Conservation (phyloP, 805 yeast species). For the Torulaspora franciscae region DNA sequence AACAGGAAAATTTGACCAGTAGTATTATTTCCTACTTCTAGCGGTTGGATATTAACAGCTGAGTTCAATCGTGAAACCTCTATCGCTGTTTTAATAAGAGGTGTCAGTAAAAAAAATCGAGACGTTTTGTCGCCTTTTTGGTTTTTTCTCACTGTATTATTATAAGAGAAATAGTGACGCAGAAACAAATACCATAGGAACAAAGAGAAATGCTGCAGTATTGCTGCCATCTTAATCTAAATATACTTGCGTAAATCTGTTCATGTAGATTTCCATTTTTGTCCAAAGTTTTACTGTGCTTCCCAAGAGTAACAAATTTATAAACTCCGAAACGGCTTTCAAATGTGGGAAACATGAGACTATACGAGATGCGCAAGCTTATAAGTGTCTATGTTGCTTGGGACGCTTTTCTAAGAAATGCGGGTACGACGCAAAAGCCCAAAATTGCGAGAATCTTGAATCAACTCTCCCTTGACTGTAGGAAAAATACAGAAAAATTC, state of each 20-base stretch:
- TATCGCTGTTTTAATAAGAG: conserved; percentile 2
- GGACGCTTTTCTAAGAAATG: no score
- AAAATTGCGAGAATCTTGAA: no score
- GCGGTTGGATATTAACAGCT: not conserved
- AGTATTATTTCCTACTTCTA: not conserved
- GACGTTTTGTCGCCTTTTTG: conserved; percentile 1
- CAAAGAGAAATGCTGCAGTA: not conserved
- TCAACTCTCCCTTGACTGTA: not conserved
- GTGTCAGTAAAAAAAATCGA: conserved; percentile 6
- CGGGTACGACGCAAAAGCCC: no score
- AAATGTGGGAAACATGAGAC: not conserved
- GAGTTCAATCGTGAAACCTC: not conserved
- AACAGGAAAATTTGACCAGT: not conserved
- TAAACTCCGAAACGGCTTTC: not conserved
- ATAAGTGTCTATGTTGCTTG: no score
- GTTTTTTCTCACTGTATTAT: not conserved
- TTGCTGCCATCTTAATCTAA: not conserved
- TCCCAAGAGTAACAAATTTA: not conserved
- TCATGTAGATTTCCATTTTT: conserved; percentile 3
- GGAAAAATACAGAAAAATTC: not conserved
- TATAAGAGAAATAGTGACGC: conserved; percentile 8
- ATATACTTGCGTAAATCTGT: not conserved
- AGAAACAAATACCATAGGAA: conserved; percentile 1
- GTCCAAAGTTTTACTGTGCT: not conserved
- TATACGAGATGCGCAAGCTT: not conserved